phyloP scores from a whole-genome alignment of 129 eudicot species.

The Tagetes patula region DNA sequence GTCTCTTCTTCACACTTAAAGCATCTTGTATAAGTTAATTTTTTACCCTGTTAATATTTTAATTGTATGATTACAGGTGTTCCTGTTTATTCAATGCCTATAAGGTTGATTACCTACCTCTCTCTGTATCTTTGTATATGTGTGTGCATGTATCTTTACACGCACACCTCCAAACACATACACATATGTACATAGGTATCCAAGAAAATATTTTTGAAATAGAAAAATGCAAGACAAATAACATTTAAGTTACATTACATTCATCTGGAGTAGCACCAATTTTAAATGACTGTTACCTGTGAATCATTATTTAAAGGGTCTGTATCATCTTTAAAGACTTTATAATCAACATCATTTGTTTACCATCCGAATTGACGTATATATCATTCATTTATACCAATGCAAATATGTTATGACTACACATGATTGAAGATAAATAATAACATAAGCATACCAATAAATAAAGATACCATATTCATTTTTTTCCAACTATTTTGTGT shows the following conservation, averaged over 20 bases:
- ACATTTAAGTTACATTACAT: not conserved
- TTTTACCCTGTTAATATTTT: not conserved
- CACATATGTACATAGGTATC: not conserved
- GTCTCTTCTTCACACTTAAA: slow-evolving; percentile 3
- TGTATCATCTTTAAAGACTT: not conserved
- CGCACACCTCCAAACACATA: not conserved
- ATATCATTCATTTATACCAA: not conserved
- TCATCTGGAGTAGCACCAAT: not conserved
- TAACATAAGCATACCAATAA: not conserved
- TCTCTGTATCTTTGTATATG: not conserved
- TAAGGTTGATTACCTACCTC: slow-evolving; percentile 38
- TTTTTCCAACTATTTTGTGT: slow-evolving; percentile 2
- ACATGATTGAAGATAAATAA: not conserved
- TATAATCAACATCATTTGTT: not conserved
- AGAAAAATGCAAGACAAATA: not conserved
- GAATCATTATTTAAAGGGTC: too few species aligned
- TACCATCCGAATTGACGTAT: not conserved
- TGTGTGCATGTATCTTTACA: not conserved
- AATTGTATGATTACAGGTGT: slow-evolving; percentile 28
- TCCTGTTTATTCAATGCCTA: slow-evolving; percentile 26
- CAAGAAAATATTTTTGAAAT: not conserved
- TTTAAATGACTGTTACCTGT: not conserved
- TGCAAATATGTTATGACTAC: not conserved
- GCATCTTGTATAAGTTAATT: not conserved
- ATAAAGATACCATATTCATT: not conserved